phyloP scores from a whole-genome alignment of 495 filamentous ascomycete genomes.

The Staphylotrichum tortipilum region DNA sequence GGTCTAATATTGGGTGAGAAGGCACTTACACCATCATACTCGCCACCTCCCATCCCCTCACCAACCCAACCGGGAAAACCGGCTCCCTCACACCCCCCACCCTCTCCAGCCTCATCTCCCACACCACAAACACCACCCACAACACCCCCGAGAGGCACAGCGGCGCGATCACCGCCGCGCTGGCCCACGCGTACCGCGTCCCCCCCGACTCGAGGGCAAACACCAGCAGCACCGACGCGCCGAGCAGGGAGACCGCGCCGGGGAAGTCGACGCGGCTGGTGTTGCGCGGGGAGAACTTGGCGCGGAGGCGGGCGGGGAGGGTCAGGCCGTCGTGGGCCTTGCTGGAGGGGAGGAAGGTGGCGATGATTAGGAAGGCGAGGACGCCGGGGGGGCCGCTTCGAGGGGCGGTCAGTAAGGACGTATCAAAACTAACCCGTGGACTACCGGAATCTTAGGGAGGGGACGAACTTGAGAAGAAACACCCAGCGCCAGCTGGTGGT shows the following conservation, averaged over 20 bases:
- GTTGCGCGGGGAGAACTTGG: too few relatives aligned
- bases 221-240: conserved; percentile 21
- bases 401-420: too few relatives aligned
- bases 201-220: conserved; percentile 28
- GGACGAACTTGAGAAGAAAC: conserved; percentile 31
- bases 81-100: too few relatives aligned
- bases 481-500: conserved; percentile 33
- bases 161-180: conserved; percentile 17
- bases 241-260: conserved; percentile 18
- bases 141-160: conserved; percentile 17
- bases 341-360: conserved; percentile 24
- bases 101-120: conserved; percentile 25
- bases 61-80: too few relatives aligned
- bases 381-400: conserved; percentile 24
- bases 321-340: not conserved
- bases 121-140: conserved; percentile 18
- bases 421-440: too few relatives aligned
- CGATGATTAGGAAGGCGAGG: conserved; percentile 17
- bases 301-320: too few relatives aligned
- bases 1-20: too few relatives aligned
- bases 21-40: too few relatives aligned
- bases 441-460: not conserved
- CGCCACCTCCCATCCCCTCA: too few relatives aligned
- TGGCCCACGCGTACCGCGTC: conserved; percentile 10
- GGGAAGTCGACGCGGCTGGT: conserved; percentile 22